Evolutionary conservation across 768 basidiomycete species (phyloP).

Genomic region (Leccinellum luteum): DNA sequence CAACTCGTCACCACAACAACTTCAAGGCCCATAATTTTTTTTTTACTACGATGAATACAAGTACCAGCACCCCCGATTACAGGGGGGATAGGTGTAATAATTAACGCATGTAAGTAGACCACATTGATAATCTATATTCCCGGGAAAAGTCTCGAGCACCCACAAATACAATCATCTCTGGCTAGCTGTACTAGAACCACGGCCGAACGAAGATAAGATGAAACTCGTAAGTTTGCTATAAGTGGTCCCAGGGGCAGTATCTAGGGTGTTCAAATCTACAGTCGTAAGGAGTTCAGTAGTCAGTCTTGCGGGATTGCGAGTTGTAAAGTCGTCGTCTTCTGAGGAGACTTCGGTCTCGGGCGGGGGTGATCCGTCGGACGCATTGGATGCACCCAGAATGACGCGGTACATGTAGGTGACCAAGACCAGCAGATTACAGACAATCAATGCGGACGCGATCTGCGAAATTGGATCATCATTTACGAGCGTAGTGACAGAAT

Average conservation of each 20-base stretch:
- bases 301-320: background rate
- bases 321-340: background rate
- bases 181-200: background rate
- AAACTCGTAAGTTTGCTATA: background rate
- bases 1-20: background rate
- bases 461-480: background rate
- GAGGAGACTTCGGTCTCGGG: constrained; percentile 2
- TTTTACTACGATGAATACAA: background rate
- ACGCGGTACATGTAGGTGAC: constrained; percentile 13
- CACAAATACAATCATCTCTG: background rate
- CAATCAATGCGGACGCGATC: background rate
- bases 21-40: background rate
- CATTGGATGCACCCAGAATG: background rate
- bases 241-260: background rate
- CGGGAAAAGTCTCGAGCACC: background rate
- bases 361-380: background rate
- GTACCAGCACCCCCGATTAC: background rate
- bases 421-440: constrained; percentile 15
- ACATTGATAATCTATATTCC: background rate
- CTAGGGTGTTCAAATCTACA: constrained; percentile 5
- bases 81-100: background rate
- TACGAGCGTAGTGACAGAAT: background rate
- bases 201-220: background rate
- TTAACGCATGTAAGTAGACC: background rate
- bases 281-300: background rate